Conservation (phyloP, 352 stramenopile species). For the Globisporangium nodosum region DNA sequence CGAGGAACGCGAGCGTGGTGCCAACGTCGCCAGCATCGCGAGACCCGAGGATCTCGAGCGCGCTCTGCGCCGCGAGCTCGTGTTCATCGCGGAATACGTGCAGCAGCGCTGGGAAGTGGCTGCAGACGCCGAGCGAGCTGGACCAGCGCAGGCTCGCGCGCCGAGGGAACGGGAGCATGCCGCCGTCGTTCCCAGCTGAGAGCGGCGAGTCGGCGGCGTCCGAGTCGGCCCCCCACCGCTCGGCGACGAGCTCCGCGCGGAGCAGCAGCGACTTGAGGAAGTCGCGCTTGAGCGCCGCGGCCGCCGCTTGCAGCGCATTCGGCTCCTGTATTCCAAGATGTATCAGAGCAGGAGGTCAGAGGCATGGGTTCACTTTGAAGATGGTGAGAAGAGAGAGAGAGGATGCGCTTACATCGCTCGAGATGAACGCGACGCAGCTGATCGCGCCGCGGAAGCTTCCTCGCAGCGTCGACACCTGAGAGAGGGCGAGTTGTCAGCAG, state of each 20-base stretch:
- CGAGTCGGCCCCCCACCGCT: conserved; percentile 11
- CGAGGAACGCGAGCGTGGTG: conserved; percentile 6
- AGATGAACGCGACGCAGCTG: conserved; percentile 48
- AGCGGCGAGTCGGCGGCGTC: conserved; percentile 11
- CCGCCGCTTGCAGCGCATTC: conserved; percentile 27
- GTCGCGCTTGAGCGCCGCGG: conserved; percentile 55
- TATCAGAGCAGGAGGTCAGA: background rate
- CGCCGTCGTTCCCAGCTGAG: conserved; percentile 16
- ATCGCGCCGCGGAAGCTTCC: conserved; percentile 44
- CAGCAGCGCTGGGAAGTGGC: conserved; percentile 24
- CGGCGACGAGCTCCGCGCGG: conserved; percentile 44
- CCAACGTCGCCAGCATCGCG: conserved; percentile 13
- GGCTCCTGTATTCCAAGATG: conserved; percentile 12
- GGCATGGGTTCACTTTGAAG: background rate
- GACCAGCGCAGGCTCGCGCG: conserved; percentile 40
- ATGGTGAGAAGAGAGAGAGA: background rate
- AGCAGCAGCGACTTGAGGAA: conserved; percentile 60
- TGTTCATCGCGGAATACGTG: conserved; percentile 40
- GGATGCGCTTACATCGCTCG: conserved; percentile 13
- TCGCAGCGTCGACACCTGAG: conserved; percentile 12
- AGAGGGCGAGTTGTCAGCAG: background rate
- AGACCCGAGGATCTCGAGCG: conserved; percentile 47
- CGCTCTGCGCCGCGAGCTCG: conserved; percentile 33
- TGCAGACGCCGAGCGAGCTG: conserved; percentile 11
- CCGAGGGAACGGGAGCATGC: conserved; percentile 34